These are phyloP conservation scores for Mucor lusitanicus DNA, from an alignment of 371 early-diverging fungal species.

Conservation along the genomic window DNA sequence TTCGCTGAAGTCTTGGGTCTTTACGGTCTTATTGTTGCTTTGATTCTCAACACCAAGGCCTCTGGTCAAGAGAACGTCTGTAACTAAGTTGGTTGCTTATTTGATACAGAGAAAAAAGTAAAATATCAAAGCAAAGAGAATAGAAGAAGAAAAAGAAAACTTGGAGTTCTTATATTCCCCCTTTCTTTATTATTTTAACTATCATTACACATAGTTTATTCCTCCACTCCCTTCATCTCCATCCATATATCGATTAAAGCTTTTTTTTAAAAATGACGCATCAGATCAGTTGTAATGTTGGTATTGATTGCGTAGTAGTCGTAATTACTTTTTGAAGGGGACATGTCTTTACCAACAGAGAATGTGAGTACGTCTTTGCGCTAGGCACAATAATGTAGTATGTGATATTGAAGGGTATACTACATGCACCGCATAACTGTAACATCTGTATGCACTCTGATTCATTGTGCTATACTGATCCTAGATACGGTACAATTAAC, in stretches of 20 bases:
- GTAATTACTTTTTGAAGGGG: neutral
- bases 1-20: constrained; percentile 98
- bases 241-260: neutral
- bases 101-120: neutral
- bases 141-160: neutral
- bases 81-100: neutral
- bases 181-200: neutral
- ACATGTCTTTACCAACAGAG: no score
- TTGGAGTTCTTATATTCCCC: neutral
- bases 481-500: no score
- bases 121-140: neutral
- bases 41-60: constrained; percentile 94
- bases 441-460: no score
- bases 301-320: neutral
- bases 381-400: no score
- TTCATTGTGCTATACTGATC: no score
- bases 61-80: constrained; percentile 42
- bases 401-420: no score
- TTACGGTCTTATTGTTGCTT: constrained; percentile 93
- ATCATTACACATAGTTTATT: neutral
- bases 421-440: no score
- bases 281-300: neutral
- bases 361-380: no score
- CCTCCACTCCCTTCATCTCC: constrained; percentile 1
- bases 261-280: neutral